Percentiles rank a stretch among this genome's conserved stretches.
Evolutionary conservation across 2,329 filamentous ascomycete genomes (phyloP).

Genomic region (Clarireedia sp.): DNA sequence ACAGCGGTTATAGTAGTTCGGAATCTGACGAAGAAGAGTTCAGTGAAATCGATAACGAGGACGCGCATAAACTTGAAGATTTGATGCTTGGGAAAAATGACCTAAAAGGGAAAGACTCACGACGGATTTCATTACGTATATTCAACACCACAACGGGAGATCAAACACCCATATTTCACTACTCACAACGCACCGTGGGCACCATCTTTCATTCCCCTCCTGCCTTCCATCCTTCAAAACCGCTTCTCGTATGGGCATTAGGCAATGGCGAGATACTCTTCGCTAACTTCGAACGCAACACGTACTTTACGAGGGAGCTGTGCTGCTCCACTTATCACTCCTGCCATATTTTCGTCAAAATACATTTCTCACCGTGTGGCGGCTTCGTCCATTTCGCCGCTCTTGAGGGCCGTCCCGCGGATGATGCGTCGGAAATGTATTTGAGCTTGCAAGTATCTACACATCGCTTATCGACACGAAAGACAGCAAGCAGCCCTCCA

Average conservation of each 20-base stretch:
- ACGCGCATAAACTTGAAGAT: neutral
- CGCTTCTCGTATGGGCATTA: constrained; percentile 1
- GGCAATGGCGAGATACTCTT: neutral
- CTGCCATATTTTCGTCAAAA: constrained; percentile 2
- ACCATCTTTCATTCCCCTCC: neutral
- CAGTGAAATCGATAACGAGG: neutral
- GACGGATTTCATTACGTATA: neutral
- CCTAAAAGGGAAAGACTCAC: neutral
- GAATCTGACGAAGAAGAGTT: neutral
- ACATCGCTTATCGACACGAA: neutral
- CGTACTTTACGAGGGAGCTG: neutral
- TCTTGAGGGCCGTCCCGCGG: neutral
- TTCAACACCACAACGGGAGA: neutral
- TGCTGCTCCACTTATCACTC: neutral
- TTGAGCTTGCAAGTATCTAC: neutral
- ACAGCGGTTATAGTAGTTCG: neutral
- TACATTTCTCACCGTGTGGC: neutral
- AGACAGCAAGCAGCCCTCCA: neutral
- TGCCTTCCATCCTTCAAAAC: neutral
- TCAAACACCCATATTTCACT: neutral
- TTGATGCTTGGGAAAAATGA: neutral
- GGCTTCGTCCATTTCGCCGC: neutral
- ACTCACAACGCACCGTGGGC: neutral
- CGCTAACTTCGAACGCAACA: neutral
- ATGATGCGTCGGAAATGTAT: neutral